Evolutionary conservation across 2,329 filamentous ascomycete genomes (phyloP), one percentile per base, ranked within the genome.

Genomic region (Neofusicoccum sp.): DNA sequence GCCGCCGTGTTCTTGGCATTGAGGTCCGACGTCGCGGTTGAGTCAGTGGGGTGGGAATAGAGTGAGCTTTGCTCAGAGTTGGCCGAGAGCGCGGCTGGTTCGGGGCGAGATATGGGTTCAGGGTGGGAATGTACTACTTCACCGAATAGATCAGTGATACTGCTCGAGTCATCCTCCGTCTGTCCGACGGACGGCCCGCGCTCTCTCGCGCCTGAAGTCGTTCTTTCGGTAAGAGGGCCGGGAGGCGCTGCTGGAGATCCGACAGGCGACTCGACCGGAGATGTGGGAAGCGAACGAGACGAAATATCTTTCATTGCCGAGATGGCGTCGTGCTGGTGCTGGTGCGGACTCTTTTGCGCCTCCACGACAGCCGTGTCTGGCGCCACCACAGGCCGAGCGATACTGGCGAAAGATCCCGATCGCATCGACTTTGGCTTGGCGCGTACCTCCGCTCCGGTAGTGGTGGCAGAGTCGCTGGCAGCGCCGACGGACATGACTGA

Each of bases 261-360:
- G 39, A 78, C 63, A 6, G 82, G 80, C 1, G 83, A 81, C 11
- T 79, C 78, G 6, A 76, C 71, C 1, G 85, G 83, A 1, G 85
- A 85, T 28, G 77, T 74, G n/a, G 84, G 80, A 39, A 85, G 82
- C 1, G 89, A 86, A 16, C 85, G 81, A 16, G 81, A 84, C n/a
- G 89, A 87, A 43, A 91, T 80, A 43, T 86, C 87, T 61, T 88
- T 88, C 82, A 93, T 91, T 31, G 84, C 81, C 67, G 81, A 85
- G 28, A 83, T 81, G 29, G 89, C 89, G 71, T 85, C 80, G 64
- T 81, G 81, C 56, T 87, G 81, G 41, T 87, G 84, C 1, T 84
- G 83, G 65, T 84, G 85, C 67, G 85, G 84, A 6, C 71, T 67
- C 16, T 67, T 61, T 11, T 71, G 69, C 11, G 87, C 81, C 65